A percentile compares a stretch with the other conserved stretches of the same genome.
Conservation (phyloP, 1,284 basidiomycete species). For the Marasmius oreades region DNA sequence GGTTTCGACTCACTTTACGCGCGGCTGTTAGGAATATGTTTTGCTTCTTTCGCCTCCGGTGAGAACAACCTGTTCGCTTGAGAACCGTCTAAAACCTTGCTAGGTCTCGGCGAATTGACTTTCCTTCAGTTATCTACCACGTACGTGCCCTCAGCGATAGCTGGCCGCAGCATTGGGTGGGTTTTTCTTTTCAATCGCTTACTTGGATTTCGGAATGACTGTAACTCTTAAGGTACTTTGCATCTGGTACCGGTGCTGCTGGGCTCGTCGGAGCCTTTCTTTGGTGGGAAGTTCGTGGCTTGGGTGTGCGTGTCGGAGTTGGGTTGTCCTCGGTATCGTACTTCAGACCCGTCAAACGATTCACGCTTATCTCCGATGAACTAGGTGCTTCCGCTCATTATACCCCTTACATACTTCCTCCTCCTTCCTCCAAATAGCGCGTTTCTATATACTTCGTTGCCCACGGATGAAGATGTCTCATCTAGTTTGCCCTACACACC, state of each 20-base stretch:
- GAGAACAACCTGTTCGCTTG: constrained; percentile 6
- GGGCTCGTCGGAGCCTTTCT: constrained; percentile 89
- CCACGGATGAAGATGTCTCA: constrained; percentile 31
- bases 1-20: constrained; percentile 65
- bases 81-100: neutral
- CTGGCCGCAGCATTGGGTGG: constrained; percentile 69
- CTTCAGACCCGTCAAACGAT: neutral
- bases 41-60: constrained; percentile 92
- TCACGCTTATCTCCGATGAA: neutral
- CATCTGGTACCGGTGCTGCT: constrained; percentile 91
- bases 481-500: constrained; percentile 49
- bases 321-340: constrained; percentile 66
- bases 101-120: constrained; percentile 92
- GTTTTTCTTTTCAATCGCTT: constrained; percentile 15
- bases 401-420: constrained; percentile 71
- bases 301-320: constrained; percentile 84
- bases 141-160: constrained; percentile 66
- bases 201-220: neutral
- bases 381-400: constrained; percentile 78
- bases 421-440: constrained; percentile 61
- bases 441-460: constrained; percentile 36
- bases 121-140: constrained; percentile 93
- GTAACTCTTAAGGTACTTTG: constrained; percentile 62
- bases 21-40: constrained; percentile 81
- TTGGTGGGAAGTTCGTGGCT: constrained; percentile 90